phyloP scores from a whole-genome alignment of 2,329 filamentous ascomycete species.

The Alternaria angustiovoidea region DNA sequence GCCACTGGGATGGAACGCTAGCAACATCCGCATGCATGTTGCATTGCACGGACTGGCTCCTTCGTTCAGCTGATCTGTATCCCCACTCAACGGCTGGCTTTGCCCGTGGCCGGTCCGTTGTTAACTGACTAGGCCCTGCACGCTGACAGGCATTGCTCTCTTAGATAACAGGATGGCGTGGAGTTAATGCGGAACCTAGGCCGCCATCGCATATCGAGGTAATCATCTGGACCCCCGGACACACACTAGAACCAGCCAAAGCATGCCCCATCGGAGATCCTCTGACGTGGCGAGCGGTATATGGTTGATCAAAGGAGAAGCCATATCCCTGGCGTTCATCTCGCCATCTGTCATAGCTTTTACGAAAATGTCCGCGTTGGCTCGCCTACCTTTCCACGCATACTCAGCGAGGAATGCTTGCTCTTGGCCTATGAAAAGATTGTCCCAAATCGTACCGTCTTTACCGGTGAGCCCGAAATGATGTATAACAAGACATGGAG shows the following conservation, averaged over 20 bases:
- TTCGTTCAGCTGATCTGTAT: constrained; percentile 52
- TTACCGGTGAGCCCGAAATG: constrained; percentile 48
- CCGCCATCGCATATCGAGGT: constrained; percentile 55
- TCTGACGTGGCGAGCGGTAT: constrained; percentile 61
- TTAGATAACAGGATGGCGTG: constrained; percentile 54
- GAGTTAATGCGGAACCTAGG: constrained; percentile 55
- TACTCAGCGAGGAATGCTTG: constrained; percentile 43
- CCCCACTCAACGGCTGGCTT: constrained; percentile 50
- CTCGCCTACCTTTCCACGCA: constrained; percentile 36
- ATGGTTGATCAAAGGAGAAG: constrained; percentile 53
- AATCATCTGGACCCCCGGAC: constrained; percentile 53
- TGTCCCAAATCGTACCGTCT: constrained; percentile 45
- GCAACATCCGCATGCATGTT: constrained; percentile 49
- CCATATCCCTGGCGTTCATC: constrained; percentile 50
- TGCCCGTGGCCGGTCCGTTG: constrained; percentile 52
- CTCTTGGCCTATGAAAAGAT: constrained; percentile 37
- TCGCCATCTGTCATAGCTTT: constrained; percentile 51
- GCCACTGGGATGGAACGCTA: constrained; percentile 47
- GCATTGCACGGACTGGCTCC: constrained; percentile 46
- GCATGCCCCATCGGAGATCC: constrained; percentile 59
- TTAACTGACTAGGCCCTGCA: constrained; percentile 53
- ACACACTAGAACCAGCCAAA: constrained; percentile 58
- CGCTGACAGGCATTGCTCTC: constrained; percentile 52
- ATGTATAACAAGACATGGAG: constrained; percentile 32
- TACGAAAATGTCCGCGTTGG: constrained; percentile 42